Base-by-base conservation (phyloP, 2,329 filamentous ascomycete genomes). In the Alternaria sp. region DNA sequence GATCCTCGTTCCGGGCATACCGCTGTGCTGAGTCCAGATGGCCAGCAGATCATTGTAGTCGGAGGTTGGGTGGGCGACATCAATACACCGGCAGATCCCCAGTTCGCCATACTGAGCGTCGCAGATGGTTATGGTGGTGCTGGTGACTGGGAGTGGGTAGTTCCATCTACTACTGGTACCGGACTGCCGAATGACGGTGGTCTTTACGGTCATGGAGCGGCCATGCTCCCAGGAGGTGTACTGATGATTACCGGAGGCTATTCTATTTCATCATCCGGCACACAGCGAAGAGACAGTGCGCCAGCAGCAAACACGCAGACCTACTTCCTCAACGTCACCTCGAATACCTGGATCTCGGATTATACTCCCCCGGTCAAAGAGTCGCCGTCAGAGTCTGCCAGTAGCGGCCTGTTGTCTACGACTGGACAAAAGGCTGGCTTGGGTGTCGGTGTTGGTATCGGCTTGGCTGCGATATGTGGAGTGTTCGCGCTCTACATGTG, bases 21-120 rank as follows among this genome's bases (percentile, higher is more conserved):
- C 0, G 90, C 95, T 1, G 87, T 97, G 1, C 81, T 97, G 5
- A 92, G 89, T 26, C 87, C 91, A 56, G 93, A 97, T 74, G 94
- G 94, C 0, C 87, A 83, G 25, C 88, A 87, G n/a, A 83, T 98
- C 9, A 83, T 97, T 44, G 82, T 99, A 1, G 85, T 93, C 63
- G 96, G 96, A 19, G 96, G 96, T 2, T 99, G 96, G 96, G 93
- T 97, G 5, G 95, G 94, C 4, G 89, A 96, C 73, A 85, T 91
- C 0, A 86, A 83, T 9, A 91, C 89, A 30, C 87, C 94, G 1
- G 96, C 96, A 0, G 84, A 89, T 28, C 96, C 96, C 1, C 93
- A 97, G 75, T 83, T 98, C 25, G 91, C 88, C 0, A 81, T 97
- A 4, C 82, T 98, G 4, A 84, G 92, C 61, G 84, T 97, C 61